Evolutionary conservation across 805 yeast genomes (phyloP), one percentile per base, ranked within the genome.

Genomic region (Metschnikowia cerradonensis): DNA sequence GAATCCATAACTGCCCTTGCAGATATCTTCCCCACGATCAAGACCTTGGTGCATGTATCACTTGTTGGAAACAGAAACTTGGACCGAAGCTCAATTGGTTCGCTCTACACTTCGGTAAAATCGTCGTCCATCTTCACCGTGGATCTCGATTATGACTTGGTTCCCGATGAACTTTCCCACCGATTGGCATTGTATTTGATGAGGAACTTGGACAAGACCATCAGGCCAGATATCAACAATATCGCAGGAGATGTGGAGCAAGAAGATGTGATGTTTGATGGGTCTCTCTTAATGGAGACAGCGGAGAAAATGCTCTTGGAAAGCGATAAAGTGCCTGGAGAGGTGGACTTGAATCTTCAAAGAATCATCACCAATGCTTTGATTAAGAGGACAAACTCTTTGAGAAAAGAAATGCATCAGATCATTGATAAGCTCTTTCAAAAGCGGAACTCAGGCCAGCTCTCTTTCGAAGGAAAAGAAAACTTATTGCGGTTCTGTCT

Each of bases 261-360:
- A 78, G 76, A 73, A 63, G 92, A 87, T 55, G 71, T 87, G 45
- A 76, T 87, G 65, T 85, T 83, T 63, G 92, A 86, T 67, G 94
- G 92, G 5, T 78, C 90, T 0, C 69, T 87, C 50, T 73, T 87
- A 45, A 83, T 89, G 60, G 85, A 84, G 63, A 79, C 89, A 2
- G 92, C 91, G 0, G 90, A 83, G 53, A 79, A 81, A 52, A 66
- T 87, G 49, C 66, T 87, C 49, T 79, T 73, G 35, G 67, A 63
- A 37, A 51, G 56, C 23, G 60, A 50, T 41, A 58, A 50, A 49
- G 43, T 41, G 11, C 52, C 50, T 1, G 56, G 59, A 17, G 57
- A 62, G 38, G 73, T 67, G 33, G 76, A 75, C 48, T 53, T 63
- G 30, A 70, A 72, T 51, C 60, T 73, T 19, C 78, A 77, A 53